Conservation (phyloP, 2,329 filamentous ascomycete species). For the Cordyceps pruinosa region DNA sequence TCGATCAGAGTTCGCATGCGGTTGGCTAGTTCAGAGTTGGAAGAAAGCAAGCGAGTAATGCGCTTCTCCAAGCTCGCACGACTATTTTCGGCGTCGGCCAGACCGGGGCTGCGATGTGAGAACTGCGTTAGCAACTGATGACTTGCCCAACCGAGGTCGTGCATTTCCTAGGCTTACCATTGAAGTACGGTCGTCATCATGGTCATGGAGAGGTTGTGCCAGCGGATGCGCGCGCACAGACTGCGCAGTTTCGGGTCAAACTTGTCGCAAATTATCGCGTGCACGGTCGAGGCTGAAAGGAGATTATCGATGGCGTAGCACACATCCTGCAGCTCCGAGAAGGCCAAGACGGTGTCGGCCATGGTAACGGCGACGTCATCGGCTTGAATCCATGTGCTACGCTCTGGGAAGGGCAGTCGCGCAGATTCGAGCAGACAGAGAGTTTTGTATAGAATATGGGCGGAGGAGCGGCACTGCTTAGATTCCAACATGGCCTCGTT, state of each 20-base stretch:
- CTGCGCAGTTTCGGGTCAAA: conserved; percentile 19
- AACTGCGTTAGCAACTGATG: background rate
- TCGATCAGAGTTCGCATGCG: conserved; percentile 25
- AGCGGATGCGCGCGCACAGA: conserved; percentile 28
- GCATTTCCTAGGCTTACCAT: conserved; percentile 23
- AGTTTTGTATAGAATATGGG: conserved; percentile 31
- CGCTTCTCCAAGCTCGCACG: conserved; percentile 28
- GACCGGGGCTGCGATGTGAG: conserved; percentile 23
- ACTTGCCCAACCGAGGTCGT: background rate
- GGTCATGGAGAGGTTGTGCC: conserved; percentile 33
- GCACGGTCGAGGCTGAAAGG: conserved; percentile 16
- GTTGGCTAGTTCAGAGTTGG: conserved; percentile 26
- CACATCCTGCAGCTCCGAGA: conserved; percentile 26
- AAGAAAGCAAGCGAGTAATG: conserved; percentile 27
- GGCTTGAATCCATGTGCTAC: conserved; percentile 28
- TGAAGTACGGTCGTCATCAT: conserved; percentile 34
- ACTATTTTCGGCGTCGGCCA: conserved; percentile 30
- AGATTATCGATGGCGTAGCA: conserved; percentile 22
- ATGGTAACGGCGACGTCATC: conserved; percentile 30
- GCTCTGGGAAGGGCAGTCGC: conserved; percentile 28
- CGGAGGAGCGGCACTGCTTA: conserved; percentile 31
- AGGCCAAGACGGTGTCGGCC: conserved; percentile 30
- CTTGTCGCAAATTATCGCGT: conserved; percentile 13
- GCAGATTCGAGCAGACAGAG: conserved; percentile 27
- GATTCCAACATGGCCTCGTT: conserved; percentile 28